Conservation (phyloP, 2,329 filamentous ascomycete species). For the Pezicula radicicola region DNA sequence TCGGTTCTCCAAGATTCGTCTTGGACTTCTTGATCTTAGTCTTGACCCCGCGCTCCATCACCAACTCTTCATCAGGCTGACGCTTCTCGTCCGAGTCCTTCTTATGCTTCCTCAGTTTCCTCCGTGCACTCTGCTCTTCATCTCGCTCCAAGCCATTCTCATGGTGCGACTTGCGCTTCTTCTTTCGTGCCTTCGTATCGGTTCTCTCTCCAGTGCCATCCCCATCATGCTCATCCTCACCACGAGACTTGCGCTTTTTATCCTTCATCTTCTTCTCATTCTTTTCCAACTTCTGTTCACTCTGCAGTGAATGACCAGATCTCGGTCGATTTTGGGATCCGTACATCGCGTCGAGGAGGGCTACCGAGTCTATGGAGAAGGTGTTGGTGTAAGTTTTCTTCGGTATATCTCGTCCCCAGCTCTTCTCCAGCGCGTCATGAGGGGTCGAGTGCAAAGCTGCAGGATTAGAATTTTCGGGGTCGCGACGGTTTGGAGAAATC, state of each 20-base stretch:
- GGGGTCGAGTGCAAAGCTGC: no score
- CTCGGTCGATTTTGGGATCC: no score
- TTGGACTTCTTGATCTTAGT: no score
- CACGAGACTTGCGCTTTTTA: not conserved
- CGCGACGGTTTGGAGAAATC: no score
- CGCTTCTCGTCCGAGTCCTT: not conserved
- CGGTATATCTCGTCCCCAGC: no score
- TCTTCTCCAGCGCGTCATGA: no score
- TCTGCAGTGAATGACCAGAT: not conserved
- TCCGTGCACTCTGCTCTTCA: not conserved
- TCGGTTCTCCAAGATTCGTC: no score
- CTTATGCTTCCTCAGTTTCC: conserved; percentile 2
- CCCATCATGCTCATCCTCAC: not conserved
- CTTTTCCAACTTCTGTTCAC: not conserved
- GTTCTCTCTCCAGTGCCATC: not conserved
- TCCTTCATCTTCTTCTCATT: conserved; percentile 1
- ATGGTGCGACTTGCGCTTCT: not conserved
- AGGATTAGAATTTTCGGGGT: no score
- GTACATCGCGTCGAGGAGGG: no score
- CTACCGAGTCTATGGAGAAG: no score
- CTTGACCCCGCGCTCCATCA: no score
- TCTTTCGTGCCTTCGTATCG: not conserved
- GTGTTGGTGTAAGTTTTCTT: no score
- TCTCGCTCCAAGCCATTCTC: not conserved
- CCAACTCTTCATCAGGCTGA: not conserved